Conservation (phyloP, 2,329 filamentous ascomycete genomes). For the Nemania bipapillata region DNA sequence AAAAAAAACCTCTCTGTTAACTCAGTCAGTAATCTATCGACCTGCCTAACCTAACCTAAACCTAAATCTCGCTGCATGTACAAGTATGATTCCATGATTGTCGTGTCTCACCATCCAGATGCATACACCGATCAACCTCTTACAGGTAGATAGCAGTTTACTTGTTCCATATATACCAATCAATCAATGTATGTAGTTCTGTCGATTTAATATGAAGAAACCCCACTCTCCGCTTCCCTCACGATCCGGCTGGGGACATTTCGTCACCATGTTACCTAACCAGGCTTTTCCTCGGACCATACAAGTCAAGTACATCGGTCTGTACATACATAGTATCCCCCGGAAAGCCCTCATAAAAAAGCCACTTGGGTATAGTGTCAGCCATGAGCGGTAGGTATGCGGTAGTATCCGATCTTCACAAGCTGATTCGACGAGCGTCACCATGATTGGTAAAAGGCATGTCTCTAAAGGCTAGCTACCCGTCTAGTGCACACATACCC, state of each 20-base stretch:
- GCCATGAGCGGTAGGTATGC: conserved; percentile 7
- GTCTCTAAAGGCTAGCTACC: conserved; percentile 22
- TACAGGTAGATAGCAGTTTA: too few species aligned
- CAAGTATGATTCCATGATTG: conserved; percentile 13
- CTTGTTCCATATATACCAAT: too few species aligned
- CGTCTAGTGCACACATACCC: conserved; percentile 16
- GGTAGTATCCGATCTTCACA: conserved; percentile 23
- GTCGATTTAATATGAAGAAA: neutral
- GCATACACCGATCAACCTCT: neutral
- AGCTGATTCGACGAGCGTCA: conserved; percentile 26
- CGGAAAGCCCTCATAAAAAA: neutral
- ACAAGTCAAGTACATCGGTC: neutral
- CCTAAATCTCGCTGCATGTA: too few species aligned
- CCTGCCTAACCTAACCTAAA: too few species aligned
- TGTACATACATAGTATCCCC: too few species aligned
- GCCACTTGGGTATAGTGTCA: neutral
- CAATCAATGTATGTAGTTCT: neutral
- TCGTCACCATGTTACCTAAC: conserved; percentile 4
- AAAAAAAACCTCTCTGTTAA: too few species aligned
- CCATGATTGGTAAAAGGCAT: conserved; percentile 32
- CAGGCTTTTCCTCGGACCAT: neutral
- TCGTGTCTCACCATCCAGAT: neutral
- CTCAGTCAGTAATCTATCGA: neutral
- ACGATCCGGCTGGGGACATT: neutral
- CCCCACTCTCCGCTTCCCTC: conserved; percentile 9